Evolutionary conservation across 2,329 filamentous ascomycete species (phyloP).

Genomic region (Paraphoma chrysanthemicola): DNA sequence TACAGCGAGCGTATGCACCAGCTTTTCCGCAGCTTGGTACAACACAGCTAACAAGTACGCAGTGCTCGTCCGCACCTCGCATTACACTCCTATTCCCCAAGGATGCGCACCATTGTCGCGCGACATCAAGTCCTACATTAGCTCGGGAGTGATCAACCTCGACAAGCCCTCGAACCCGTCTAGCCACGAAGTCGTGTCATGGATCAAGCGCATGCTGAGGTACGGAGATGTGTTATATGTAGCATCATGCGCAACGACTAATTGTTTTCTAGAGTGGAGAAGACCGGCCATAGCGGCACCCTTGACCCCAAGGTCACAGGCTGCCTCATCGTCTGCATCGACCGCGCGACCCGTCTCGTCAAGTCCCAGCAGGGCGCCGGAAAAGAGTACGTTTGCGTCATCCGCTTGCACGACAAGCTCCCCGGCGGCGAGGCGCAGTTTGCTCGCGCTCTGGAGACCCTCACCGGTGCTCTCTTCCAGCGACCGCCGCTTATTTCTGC

Average conservation of each 20-base stretch:
- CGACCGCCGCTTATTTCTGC: constrained; percentile 96
- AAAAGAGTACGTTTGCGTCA: constrained; percentile 98
- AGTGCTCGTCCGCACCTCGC: constrained; percentile 92
- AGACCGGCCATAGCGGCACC: constrained; percentile 97
- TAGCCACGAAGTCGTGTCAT: constrained; percentile 97
- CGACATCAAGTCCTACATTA: constrained; percentile 96
- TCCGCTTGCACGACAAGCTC: constrained; percentile 93
- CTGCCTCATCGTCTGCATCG: constrained; percentile 92
- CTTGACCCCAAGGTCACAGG: constrained; percentile 98
- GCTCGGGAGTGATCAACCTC: constrained; percentile 97
- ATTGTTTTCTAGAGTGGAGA: constrained; percentile 71
- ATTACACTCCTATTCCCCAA: constrained; percentile 95
- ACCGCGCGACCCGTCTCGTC: constrained; percentile 94
- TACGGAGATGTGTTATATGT: constrained; percentile 48
- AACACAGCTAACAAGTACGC: constrained; percentile 32
- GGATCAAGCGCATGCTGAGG: constrained; percentile 97
- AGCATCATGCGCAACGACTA: constrained; percentile 8
- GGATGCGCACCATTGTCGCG: constrained; percentile 91
- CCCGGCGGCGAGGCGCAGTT: constrained; percentile 93
- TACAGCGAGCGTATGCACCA: constrained; percentile 82
- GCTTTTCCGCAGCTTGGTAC: constrained; percentile 29
- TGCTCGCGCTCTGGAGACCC: constrained; percentile 88
- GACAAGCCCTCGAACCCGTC: constrained; percentile 98
- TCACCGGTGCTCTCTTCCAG: constrained; percentile 97
- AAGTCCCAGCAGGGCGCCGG: constrained; percentile 99